phyloP scores from a whole-genome alignment of 2,329 filamentous ascomycete genomes.

The Fusarium kyushuense region DNA sequence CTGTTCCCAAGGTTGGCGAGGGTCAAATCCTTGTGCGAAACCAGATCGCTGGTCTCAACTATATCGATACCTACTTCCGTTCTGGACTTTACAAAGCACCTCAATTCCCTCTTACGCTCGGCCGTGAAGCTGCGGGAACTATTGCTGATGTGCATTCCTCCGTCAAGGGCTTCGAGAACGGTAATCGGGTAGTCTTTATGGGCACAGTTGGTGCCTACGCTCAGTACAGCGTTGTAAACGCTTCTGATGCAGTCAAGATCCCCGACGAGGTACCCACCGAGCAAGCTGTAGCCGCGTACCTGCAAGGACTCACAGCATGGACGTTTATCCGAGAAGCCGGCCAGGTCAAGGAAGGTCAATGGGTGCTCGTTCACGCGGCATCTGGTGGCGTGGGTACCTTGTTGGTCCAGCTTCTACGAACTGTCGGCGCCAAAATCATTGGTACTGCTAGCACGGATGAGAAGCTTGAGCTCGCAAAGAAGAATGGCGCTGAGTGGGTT shows the following conservation, averaged over 20 bases:
- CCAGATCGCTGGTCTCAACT: conserved; percentile 84
- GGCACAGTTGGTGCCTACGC: conserved; percentile 63
- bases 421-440: conserved; percentile 81
- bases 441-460: conserved; percentile 80
- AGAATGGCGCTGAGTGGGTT: conserved; percentile 77
- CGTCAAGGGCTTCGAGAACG: conserved; percentile 67
- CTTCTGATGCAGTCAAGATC: conserved; percentile 69
- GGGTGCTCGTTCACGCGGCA: conserved; percentile 86
- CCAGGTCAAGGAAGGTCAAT: conserved; percentile 81
- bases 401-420: conserved; percentile 79
- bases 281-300: conserved; percentile 74
- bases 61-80: conserved; percentile 92
- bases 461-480: conserved; percentile 77
- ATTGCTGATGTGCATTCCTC: conserved; percentile 72
- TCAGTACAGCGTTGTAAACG: conserved; percentile 66
- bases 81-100: conserved; percentile 81
- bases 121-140: conserved; percentile 81
- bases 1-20: conserved; percentile 74
- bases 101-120: conserved; percentile 77
- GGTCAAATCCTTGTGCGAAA: conserved; percentile 85
- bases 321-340: conserved; percentile 82
- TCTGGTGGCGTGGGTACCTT: conserved; percentile 84
- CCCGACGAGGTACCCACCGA: conserved; percentile 72
- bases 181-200: conserved; percentile 80
- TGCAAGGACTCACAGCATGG: conserved; percentile 87